A percentile compares a stretch with the other conserved stretches of the same genome.
Conservation (phyloP, 2,329 filamentous ascomycete genomes). For the Geosmithia flava region DNA sequence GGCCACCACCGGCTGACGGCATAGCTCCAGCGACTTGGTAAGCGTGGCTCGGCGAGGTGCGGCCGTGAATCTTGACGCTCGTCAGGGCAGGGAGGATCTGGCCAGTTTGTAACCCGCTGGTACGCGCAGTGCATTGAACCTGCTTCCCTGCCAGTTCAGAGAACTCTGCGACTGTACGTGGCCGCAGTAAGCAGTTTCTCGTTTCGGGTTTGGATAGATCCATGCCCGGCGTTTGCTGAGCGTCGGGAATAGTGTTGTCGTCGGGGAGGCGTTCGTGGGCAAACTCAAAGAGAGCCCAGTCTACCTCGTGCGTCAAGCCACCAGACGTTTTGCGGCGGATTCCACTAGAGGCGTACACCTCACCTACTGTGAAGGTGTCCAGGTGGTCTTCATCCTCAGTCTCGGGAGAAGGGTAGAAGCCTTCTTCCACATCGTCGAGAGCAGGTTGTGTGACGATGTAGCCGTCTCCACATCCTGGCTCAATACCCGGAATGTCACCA, state of each 20-base stretch:
- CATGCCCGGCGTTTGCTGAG: conserved; percentile 6
- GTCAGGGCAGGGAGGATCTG: conserved; percentile 66
- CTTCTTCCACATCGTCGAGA: conserved; percentile 71
- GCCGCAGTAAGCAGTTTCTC: conserved; percentile 27
- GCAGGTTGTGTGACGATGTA: conserved; percentile 86
- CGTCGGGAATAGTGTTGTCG: conserved; percentile 53
- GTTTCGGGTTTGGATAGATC: conserved; percentile 4
- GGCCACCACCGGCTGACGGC: conserved; percentile 7
- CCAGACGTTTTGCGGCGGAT: conserved; percentile 64
- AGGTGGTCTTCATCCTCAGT: conserved; percentile 72
- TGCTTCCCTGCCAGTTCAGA: conserved; percentile 57
- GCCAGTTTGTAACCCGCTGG: conserved; percentile 70
- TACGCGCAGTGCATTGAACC: conserved; percentile 82
- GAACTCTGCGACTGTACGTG: conserved; percentile 45
- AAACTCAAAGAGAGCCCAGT: conserved; percentile 88
- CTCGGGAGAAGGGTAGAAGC: conserved; percentile 65
- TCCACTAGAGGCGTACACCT: conserved; percentile 81
- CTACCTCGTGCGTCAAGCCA: conserved; percentile 76
- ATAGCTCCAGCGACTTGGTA: conserved; percentile 42
- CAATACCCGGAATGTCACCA: conserved; percentile 70
- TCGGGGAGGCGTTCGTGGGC: conserved; percentile 56
- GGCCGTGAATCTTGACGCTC: conserved; percentile 78
- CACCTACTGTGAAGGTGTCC: conserved; percentile 66
- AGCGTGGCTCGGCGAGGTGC: conserved; percentile 64
- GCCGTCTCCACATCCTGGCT: conserved; percentile 60